Conservation (phyloP, 805 yeast genomes). For the Kodamaea hsintzibuensis region DNA sequence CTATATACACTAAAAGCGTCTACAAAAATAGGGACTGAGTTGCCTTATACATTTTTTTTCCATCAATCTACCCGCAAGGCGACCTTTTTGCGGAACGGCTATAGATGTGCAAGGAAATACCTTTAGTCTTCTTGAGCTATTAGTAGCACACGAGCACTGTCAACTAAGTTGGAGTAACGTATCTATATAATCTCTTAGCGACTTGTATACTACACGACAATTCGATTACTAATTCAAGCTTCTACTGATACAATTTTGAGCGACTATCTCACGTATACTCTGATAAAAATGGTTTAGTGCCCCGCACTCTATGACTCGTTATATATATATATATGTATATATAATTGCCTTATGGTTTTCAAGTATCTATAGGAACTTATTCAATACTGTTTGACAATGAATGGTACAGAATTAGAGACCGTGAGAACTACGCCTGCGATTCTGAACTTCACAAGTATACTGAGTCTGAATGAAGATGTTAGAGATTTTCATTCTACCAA, state of each 20-base stretch:
- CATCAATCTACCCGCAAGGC: neutral
- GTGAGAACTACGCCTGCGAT: neutral
- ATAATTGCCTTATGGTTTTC: neutral
- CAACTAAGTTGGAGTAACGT: too few species aligned
- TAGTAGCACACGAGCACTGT: neutral
- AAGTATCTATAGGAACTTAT: neutral
- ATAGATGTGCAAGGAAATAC: too few species aligned
- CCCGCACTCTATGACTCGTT: neutral
- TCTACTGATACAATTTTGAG: neutral
- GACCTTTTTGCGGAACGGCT: neutral
- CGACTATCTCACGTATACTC: neutral
- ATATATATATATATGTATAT: too few species aligned
- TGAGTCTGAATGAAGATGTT: neutral
- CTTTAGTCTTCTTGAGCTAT: too few species aligned
- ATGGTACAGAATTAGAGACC: neutral
- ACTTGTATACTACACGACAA: too few species aligned
- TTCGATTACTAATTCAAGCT: too few species aligned
- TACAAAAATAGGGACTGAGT: neutral
- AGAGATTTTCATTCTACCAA: neutral
- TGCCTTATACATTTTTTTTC: neutral
- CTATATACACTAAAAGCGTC: neutral
- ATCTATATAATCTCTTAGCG: too few species aligned
- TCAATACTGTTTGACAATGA: neutral
- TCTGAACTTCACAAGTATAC: neutral
- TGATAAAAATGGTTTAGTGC: neutral